phyloP scores from a whole-genome alignment of 371 early-diverging fungal species.

The Phascolomyces articulosus region DNA sequence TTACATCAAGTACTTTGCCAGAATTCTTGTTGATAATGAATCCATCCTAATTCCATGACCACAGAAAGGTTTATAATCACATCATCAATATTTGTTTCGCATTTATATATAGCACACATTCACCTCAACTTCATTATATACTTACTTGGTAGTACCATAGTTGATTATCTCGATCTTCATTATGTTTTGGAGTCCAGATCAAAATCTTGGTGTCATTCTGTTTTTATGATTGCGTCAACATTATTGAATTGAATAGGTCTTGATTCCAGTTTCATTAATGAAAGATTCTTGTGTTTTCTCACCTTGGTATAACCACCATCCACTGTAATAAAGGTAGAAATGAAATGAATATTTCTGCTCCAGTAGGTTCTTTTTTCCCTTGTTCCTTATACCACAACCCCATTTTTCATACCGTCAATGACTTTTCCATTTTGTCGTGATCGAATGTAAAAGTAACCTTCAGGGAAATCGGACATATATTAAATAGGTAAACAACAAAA shows the following conservation, averaged over 20 bases:
- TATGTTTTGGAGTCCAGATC: conserved; percentile 50
- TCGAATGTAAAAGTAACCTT: conserved; percentile 53
- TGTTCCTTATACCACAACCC: too few species aligned
- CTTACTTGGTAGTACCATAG: conserved; percentile 50
- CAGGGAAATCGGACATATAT: conserved; percentile 43
- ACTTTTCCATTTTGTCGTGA: conserved; percentile 46
- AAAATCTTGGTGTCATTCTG: conserved; percentile 49
- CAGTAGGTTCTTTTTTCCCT: neutral
- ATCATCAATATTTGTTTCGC: too few species aligned
- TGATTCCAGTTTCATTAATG: too few species aligned
- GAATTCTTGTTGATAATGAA: conserved; percentile 47
- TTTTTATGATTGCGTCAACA: too few species aligned
- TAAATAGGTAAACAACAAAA: too few species aligned
- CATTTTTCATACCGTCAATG: conserved; percentile 38
- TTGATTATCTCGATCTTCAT: conserved; percentile 51
- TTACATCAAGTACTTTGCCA: conserved; percentile 42
- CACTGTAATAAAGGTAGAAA: conserved; percentile 14
- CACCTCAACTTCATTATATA: neutral
- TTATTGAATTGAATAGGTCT: too few species aligned
- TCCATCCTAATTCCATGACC: conserved; percentile 31
- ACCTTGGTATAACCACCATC: conserved; percentile 42
- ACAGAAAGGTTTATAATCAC: too few species aligned
- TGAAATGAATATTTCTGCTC: neutral
- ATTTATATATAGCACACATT: too few species aligned
- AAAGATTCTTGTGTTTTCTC: too few species aligned